Conservation (phyloP, 1,284 basidiomycete genomes). For the Puccinia horiana region DNA sequence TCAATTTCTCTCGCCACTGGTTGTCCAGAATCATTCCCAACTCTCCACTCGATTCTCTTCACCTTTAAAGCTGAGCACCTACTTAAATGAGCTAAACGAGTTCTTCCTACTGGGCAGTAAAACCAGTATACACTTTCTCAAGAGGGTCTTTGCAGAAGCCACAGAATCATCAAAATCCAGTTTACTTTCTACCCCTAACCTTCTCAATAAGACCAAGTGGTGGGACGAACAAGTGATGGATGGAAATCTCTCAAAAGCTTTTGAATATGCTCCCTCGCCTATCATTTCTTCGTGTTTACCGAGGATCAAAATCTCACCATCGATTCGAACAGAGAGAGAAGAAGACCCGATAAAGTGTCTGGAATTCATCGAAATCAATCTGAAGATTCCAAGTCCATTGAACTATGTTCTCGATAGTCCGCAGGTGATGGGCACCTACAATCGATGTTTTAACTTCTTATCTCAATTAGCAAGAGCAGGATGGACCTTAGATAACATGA, state of each 20-base stretch:
- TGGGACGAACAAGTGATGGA: constrained; percentile 35
- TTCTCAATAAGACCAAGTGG: constrained; percentile 3
- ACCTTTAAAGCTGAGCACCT: constrained; percentile 13
- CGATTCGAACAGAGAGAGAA: background rate
- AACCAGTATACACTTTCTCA: constrained; percentile 14
- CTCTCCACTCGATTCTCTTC: constrained; percentile 14
- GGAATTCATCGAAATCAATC: constrained; percentile 2
- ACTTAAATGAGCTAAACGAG: constrained; percentile 21
- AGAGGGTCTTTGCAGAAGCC: constrained; percentile 23
- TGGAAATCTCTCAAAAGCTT: constrained; percentile 20
- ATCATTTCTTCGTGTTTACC: constrained; percentile 29
- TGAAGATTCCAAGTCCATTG: constrained; percentile 25
- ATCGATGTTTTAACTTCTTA: constrained; percentile 16
- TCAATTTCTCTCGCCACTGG: background rate
- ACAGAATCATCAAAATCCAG: background rate
- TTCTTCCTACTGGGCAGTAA: constrained; percentile 34
- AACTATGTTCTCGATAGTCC: constrained; percentile 34
- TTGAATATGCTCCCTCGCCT: background rate
- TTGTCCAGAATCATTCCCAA: constrained; percentile 7
- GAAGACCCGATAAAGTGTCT: constrained; percentile 30
- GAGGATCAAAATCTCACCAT: constrained; percentile 3
- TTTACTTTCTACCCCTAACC: background rate
- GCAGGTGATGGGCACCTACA: constrained; percentile 10
- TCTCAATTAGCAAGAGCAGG: constrained; percentile 6
- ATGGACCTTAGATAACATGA: constrained; percentile 1